phyloP scores from a whole-genome alignment of 2,329 filamentous ascomycete species.

The Pseudogymnoascus sp. region DNA sequence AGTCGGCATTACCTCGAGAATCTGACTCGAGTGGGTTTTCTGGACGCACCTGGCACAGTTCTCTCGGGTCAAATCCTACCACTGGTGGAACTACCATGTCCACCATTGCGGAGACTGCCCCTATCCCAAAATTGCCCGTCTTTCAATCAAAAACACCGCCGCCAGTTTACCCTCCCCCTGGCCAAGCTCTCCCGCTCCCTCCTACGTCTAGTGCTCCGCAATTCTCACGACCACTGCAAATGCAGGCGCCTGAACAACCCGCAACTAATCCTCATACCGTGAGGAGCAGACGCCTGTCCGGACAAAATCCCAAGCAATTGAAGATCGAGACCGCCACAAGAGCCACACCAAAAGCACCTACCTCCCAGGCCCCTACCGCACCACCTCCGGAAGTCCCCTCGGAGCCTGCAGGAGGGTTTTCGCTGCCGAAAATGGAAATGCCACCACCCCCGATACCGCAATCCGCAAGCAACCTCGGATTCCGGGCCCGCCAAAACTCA shows the following conservation, averaged over 20 bases:
- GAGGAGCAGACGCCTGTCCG: constrained; percentile 69
- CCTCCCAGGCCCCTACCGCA: not conserved
- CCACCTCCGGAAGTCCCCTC: not conserved
- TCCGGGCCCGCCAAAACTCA: constrained; percentile 19
- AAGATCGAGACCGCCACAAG: constrained; percentile 69
- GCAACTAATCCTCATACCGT: constrained; percentile 39
- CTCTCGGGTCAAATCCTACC: constrained; percentile 62
- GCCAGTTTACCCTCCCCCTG: constrained; percentile 19
- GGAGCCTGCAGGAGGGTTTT: constrained; percentile 9
- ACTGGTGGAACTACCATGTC: constrained; percentile 60
- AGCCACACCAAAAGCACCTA: constrained; percentile 11
- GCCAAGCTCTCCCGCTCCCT: constrained; percentile 31
- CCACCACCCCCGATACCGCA: constrained; percentile 18
- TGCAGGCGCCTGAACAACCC: not conserved
- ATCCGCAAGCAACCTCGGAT: constrained; percentile 14
- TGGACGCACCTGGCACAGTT: constrained; percentile 73
- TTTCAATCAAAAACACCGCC: constrained; percentile 20
- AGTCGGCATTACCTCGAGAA: constrained; percentile 62
- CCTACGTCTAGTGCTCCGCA: constrained; percentile 35
- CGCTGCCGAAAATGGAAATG: constrained; percentile 21
- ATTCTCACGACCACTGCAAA: constrained; percentile 18
- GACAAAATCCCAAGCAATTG: constrained; percentile 69
- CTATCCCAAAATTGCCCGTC: constrained; percentile 22
- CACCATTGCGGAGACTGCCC: constrained; percentile 54
- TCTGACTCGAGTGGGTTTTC: constrained; percentile 75